Base-by-base conservation (phyloP, 257 asterid species). In the Plantago ovata region DNA sequence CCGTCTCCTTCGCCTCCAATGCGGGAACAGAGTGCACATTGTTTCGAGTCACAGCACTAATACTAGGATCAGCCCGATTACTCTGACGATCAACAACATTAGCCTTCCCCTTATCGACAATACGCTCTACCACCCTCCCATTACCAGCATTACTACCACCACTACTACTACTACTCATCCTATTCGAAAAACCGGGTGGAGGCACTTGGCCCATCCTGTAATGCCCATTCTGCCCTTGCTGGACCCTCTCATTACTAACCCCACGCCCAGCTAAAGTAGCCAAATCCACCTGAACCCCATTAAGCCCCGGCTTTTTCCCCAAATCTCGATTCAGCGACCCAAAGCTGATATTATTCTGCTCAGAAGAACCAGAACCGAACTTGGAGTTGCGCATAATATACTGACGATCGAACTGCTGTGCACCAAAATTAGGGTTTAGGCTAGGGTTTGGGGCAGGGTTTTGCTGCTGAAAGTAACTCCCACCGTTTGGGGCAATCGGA, bases 181-280 rank as follows among this genome's bases (percentile, higher is more conserved):
- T 71, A 65, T 65, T 70, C 10, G 72, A 58, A 77, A 83, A 77
- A 68, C 96, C 51, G 0, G 89, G 87, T 0, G 89, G 94, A 0
- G 74, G 78, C 22, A 32, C 79, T 44, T 53, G 69, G 7, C 36
- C 36, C 12, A 48, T 76, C 69, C 66, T 63, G 32, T 46, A 58
- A 63, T 51, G 68, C 58, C 73, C 79, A 51, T 67, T 60, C 38
- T 72, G 69, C 49, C 70, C 75, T 58, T 62, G 75, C 24, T 72
- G 56, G 36, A 56, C 62, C 50, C 75, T 55, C 41, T 57, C 65
- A 16, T 47, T 66, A 41, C 66, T 58, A 24, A 13, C 57, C 39
- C 44, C 57, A 56, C 63, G 71, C 13, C 49, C 36, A 28, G 36
- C 36, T 28, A 28, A 28, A 28, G 36, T 28, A 2, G 36, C 38